These are phyloP conservation scores for Tilletiopsis washingtonensis DNA, from an alignment of 1,284 basidiomycete genomes.

Conservation along the genomic window DNA sequence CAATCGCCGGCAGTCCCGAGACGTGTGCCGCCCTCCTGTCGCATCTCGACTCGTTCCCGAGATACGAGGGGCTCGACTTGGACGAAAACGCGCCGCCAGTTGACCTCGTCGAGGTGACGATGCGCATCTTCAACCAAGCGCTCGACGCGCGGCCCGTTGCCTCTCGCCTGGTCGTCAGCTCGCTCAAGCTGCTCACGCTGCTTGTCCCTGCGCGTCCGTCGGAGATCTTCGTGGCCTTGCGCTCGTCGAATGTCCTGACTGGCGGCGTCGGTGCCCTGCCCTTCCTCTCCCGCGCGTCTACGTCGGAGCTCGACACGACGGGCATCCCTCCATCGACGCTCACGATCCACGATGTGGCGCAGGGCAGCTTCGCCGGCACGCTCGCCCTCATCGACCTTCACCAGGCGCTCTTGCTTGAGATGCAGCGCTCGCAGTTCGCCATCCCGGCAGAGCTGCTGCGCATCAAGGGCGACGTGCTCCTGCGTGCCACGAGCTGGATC, in stretches of 20 bases:
- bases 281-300: constrained; percentile 8
- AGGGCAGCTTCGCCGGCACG: constrained; percentile 71
- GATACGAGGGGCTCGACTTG: not conserved
- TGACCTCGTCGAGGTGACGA: constrained; percentile 69
- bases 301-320: not conserved
- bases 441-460: constrained; percentile 56
- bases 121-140: constrained; percentile 73
- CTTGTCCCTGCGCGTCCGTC: constrained; percentile 67
- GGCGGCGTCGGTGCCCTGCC: constrained; percentile 49
- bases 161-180: constrained; percentile 65
- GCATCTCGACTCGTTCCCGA: constrained; percentile 51
- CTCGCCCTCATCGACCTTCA: constrained; percentile 67
- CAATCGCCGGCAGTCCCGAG: constrained; percentile 62
- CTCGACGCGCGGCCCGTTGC: constrained; percentile 57
- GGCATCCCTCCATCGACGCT: constrained; percentile 52
- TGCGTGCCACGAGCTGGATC: constrained; percentile 66
- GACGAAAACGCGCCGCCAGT: constrained; percentile 23
- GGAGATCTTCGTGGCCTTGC: constrained; percentile 74
- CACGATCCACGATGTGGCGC: constrained; percentile 62
- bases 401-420: constrained; percentile 66
- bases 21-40: constrained; percentile 62
- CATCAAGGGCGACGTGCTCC: constrained; percentile 71
- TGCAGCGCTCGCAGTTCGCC: constrained; percentile 56
- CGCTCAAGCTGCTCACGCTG: constrained; percentile 68
- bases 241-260: constrained; percentile 67